Percentiles rank a stretch among this genome's conserved stretches.
These are phyloP conservation scores for Themeda triandra DNA, from an alignment of 176 grass and related monocot genomes.

Conservation along the genomic window DNA sequence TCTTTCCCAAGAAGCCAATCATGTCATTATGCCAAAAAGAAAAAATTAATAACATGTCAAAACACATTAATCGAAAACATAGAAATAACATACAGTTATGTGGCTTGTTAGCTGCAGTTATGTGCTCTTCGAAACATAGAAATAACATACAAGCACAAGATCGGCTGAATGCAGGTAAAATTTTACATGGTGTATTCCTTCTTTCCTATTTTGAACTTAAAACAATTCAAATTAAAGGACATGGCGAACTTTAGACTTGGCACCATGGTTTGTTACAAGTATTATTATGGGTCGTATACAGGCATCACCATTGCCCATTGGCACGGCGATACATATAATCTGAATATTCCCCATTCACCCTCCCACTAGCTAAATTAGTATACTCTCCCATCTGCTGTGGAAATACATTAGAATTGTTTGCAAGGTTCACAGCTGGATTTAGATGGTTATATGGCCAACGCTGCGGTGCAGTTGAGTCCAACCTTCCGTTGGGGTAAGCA, in stretches of 20 bases:
- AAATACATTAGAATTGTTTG: constrained; percentile 34
- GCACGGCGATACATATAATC: constrained; percentile 54
- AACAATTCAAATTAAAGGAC: constrained; percentile 13
- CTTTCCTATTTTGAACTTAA: constrained; percentile 25
- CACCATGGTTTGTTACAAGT: constrained; percentile 24
- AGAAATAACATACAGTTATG: too few species aligned
- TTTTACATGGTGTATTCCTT: constrained; percentile 35
- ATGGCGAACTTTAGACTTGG: constrained; percentile 16
- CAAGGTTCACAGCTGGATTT: constrained; percentile 49
- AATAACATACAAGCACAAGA: constrained; percentile 9
- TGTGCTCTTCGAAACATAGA: background rate
- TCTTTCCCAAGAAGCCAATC: background rate
- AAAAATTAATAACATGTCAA: background rate
- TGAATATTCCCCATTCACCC: constrained; percentile 43
- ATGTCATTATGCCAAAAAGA: background rate
- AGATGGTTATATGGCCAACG: constrained; percentile 44
- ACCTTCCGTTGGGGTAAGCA: constrained; percentile 48
- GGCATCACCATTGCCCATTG: constrained; percentile 52
- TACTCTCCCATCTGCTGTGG: constrained; percentile 40
- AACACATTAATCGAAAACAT: background rate
- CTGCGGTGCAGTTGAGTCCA: constrained; percentile 25
- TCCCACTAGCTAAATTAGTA: constrained; percentile 43
- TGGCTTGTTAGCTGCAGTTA: background rate
- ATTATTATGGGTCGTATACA: constrained; percentile 32
- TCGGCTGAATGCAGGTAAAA: background rate